Evolutionary conservation across 2,329 filamentous ascomycete species (phyloP).

Genomic region (Ophiostoma sp.): DNA sequence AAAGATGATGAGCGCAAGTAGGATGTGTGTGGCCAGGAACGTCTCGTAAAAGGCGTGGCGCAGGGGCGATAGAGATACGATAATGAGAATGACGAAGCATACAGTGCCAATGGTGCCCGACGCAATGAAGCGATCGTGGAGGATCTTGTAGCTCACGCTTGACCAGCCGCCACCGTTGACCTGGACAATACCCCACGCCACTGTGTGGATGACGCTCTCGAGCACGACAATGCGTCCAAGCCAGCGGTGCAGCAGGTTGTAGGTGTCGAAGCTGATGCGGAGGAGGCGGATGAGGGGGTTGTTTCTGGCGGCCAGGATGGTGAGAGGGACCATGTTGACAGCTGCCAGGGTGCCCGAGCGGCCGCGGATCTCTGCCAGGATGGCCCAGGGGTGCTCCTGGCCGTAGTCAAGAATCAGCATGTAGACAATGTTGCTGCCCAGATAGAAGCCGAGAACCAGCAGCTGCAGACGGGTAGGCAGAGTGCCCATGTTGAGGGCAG

Average conservation of each 20-base stretch:
- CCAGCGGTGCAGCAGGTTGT: slow-evolving; percentile 86
- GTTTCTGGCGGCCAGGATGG: slow-evolving; percentile 86
- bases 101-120: slow-evolving; percentile 51
- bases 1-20: slow-evolving; percentile 63
- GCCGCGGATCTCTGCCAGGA: slow-evolving; percentile 78
- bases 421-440: slow-evolving; percentile 58
- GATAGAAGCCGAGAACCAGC: slow-evolving; percentile 52
- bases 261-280: slow-evolving; percentile 90
- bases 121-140: slow-evolving; percentile 57
- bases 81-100: slow-evolving; percentile 59
- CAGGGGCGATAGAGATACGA: slow-evolving; percentile 70
- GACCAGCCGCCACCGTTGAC: slow-evolving; percentile 59
- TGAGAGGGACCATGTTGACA: slow-evolving; percentile 86
- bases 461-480: slow-evolving; percentile 60
- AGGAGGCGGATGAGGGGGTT: slow-evolving; percentile 81
- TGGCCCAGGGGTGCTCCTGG: slow-evolving; percentile 53
- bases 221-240: slow-evolving; percentile 67
- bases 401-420: slow-evolving; percentile 58
- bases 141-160: slow-evolving; percentile 51
- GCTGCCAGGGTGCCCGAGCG: slow-evolving; percentile 77
- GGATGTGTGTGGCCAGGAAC: slow-evolving; percentile 81
- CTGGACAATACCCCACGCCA: slow-evolving; percentile 69
- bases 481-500: slow-evolving; percentile 50
- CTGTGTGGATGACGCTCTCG: slow-evolving; percentile 64
- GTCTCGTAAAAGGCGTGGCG: slow-evolving; percentile 97